Evolutionary conservation across 106 monocot species (phyloP), one percentile per base, ranked within the genome.

Genomic region (Dioscorea dumetorum): DNA sequence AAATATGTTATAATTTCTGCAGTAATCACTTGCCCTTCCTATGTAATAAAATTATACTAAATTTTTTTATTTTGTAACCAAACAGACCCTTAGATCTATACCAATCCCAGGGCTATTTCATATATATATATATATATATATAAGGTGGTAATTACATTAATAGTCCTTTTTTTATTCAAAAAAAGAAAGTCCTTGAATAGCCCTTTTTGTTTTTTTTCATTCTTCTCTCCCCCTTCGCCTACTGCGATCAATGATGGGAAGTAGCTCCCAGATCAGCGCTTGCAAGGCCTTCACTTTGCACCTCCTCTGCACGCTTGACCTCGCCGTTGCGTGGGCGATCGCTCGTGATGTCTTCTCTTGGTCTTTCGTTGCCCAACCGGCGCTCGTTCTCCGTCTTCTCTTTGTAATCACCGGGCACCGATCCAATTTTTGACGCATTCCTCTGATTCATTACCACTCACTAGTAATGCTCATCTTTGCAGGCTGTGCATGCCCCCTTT

Each of bases 401-500:
- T 63, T 77, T 21, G 87, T 87, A 70, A 50, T 24, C 20, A 21
- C 58, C 13, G 20, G 19, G 41, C 28, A 3, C 33, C 12, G 9
- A 17, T 34, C 41, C 4, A 0, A 18, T 54, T 18, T 15, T 54
- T 5, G 5, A 16, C 0, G 54, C 54, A 54, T 54, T 18, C 18
- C 13, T 5, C 8, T 16, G 18, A 18, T 18, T 5, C 54, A 19
- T 16, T 18, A 18, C 5, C 0, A 54, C 18, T 16, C 18, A 54
- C 15, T 18, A 8, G 51, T 13, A 51, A 51, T 51, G 17, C 51
- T 17, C 14, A 12, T 52, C 22, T 49, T 24, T 19, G 12, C 72
- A 87, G 87, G 70, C 68, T 22, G 49, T 79, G 23, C 58, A 83
- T 21, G 83, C 68, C 49, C 83, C 83, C 16, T 13, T 83, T 13